Evolutionary conservation across 768 basidiomycete genomes (phyloP), one percentile per base, ranked within the genome.

Genomic region (Leccinum longicurvipes): DNA sequence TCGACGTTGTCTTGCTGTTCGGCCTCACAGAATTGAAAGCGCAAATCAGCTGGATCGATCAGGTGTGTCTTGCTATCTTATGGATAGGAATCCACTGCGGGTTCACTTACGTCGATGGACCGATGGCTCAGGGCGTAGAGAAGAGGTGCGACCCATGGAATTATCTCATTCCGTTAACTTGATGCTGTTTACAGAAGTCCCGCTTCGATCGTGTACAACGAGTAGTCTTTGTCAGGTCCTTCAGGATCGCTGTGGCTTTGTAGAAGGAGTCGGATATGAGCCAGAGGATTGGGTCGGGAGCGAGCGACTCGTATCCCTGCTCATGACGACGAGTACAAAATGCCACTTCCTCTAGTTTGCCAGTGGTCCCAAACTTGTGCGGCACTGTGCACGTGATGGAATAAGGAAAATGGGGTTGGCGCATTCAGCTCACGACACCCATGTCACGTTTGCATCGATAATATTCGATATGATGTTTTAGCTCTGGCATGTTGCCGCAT

Each of bases 11-110:
- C 15, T 50, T 81, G 15, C 64, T 70, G 9, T 75, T 78, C 45
- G 79, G 78, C 3, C 52, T 73, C 14, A 76, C 77, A 0, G 79
- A 81, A 50, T 57, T 80, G 29, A 75, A 77, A 57, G 80, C 78
- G 0, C 74, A 79, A 25, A 69, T 79, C 21, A 61, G 68, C 2
- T 81, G 79, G 79, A 62, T 59, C 9, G 72, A 79, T 6, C 32
- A 8, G 55, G 64, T 63, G 14, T 25, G 64, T 49, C 47, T 32
- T 21, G 3, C 25, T n/a, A 19, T 47, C 3, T 5, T 17, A 5
- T 8, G 0, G 9, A 12, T 32, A 12, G 2, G 7, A 28, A 10
- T 8, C 8, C 28, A 17, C 0, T 15, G n/a, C 4, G 8, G 19
- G 19, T 25, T 21, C 4, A 41, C 36, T 55, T 9, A 63, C 17